These are phyloP conservation scores for Cladophialophora carrionii DNA, from an alignment of 2,329 filamentous ascomycete genomes.

Conservation along the genomic window DNA sequence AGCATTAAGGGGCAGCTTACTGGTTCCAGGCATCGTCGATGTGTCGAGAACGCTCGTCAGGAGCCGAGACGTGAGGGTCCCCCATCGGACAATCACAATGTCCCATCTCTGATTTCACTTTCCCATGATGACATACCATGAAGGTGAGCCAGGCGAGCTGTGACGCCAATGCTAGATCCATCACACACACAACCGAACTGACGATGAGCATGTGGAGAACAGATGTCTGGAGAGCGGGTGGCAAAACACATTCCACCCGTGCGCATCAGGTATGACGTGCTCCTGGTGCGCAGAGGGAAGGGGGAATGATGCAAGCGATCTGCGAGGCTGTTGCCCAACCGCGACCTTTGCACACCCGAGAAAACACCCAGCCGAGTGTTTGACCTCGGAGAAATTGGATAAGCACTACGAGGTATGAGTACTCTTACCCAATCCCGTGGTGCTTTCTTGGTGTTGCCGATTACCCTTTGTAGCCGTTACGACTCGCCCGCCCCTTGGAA, in stretches of 20 bases:
- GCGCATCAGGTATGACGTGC: not conserved
- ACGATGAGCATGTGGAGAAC: not conserved
- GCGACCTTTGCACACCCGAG: not conserved
- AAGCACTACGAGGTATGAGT: not conserved
- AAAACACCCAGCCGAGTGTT: not conserved
- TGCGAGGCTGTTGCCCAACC: constrained; percentile 18
- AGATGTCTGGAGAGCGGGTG: not conserved
- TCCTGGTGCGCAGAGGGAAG: not conserved
- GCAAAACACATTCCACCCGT: not conserved
- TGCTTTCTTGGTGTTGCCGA: not conserved
- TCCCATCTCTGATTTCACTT: constrained; percentile 8
- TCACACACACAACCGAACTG: not conserved
- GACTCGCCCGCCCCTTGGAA: no score
- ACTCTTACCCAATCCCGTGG: no score
- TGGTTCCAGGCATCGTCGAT: constrained; percentile 6
- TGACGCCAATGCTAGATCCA: not conserved
- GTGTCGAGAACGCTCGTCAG: not conserved
- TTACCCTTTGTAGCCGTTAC: not conserved
- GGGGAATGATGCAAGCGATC: constrained; percentile 25
- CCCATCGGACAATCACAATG: not conserved
- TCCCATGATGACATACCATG: not conserved
- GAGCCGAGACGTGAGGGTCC: not conserved
- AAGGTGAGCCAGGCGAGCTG: not conserved
- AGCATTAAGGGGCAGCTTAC: not conserved
- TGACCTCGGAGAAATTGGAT: not conserved